Percentiles rank a stretch among this genome's conserved stretches.
Evolutionary conservation across 106 monocot species (phyloP).

Genomic region (Vanilla planifolia): DNA sequence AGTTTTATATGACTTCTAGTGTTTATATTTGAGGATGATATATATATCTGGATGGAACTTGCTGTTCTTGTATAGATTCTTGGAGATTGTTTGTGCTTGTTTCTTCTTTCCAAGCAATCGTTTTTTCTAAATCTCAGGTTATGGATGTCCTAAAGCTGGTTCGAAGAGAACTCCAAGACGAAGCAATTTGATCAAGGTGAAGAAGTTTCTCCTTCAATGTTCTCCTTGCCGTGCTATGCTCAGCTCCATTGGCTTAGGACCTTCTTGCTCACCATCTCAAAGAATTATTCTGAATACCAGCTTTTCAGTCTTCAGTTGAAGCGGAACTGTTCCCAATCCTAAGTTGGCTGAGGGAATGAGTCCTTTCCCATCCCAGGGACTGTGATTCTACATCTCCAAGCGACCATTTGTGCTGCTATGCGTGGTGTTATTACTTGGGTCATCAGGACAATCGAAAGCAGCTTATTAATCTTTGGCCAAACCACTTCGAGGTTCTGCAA

Average conservation of each 20-base stretch:
- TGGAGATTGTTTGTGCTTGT: too few relatives aligned
- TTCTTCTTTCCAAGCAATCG: neutral
- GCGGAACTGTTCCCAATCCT: too few relatives aligned
- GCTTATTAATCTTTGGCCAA: neutral
- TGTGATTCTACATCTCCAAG: too few relatives aligned
- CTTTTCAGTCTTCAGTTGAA: neutral
- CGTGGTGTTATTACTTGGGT: neutral
- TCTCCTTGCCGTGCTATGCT: too few relatives aligned
- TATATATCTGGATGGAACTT: too few relatives aligned
- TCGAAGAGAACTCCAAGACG: constrained; percentile 18
- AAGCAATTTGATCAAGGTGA: constrained; percentile 9
- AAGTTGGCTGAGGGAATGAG: neutral
- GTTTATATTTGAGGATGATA: too few relatives aligned
- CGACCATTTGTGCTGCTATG: too few relatives aligned
- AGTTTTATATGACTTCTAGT: too few relatives aligned
- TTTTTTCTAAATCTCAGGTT: constrained; percentile 9
- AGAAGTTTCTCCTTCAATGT: neutral
- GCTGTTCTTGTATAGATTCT: too few relatives aligned
- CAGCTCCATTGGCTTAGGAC: too few relatives aligned
- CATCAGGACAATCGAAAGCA: neutral
- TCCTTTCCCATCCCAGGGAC: neutral
- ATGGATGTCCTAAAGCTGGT: constrained; percentile 28
- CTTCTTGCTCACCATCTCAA: neutral
- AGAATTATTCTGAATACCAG: neutral
- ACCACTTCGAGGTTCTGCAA: neutral